phyloP scores from a whole-genome alignment of 495 filamentous ascomycete genomes.

The Entonaema liquescens region DNA sequence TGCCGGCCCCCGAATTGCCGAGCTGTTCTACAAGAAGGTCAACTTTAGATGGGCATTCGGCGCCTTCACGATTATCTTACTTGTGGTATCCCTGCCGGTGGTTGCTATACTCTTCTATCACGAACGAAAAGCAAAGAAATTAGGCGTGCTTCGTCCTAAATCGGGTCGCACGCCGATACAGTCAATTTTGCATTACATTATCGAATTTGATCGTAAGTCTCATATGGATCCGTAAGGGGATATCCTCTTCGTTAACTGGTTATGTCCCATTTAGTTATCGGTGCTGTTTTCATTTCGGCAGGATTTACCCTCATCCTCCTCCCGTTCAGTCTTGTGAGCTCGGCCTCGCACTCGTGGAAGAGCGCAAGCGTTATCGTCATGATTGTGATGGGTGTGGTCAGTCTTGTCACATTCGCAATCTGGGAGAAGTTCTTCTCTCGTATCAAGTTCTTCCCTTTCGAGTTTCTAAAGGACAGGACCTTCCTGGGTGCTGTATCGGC shows the following conservation, averaged over 20 bases:
- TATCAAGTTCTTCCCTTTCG: constrained; percentile 65
- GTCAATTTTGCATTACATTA: constrained; percentile 61
- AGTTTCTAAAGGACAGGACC: constrained; percentile 65
- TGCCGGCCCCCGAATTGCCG: constrained; percentile 53
- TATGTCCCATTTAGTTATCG: constrained; percentile 46
- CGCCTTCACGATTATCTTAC: constrained; percentile 60
- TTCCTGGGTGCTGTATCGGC: constrained; percentile 62
- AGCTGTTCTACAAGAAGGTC: constrained; percentile 50
- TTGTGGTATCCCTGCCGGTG: constrained; percentile 30
- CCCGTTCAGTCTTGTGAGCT: constrained; percentile 65
- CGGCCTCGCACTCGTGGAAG: constrained; percentile 58
- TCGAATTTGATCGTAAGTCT: constrained; percentile 68
- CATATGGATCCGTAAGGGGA: constrained; percentile 5
- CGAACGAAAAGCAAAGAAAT: constrained; percentile 58
- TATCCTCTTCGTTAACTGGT: neutral
- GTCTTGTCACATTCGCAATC: constrained; percentile 62
- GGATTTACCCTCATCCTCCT: constrained; percentile 70
- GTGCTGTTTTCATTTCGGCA: constrained; percentile 62
- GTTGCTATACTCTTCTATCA: constrained; percentile 55
- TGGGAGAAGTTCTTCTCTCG: constrained; percentile 66
- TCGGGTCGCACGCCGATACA: constrained; percentile 59
- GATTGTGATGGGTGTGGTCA: constrained; percentile 63
- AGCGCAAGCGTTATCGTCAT: constrained; percentile 65
- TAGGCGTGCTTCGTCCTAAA: constrained; percentile 47
- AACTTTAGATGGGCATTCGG: constrained; percentile 69